Conservation (phyloP, 768 basidiomycete species). For the Pleurotus tuoliensis region DNA sequence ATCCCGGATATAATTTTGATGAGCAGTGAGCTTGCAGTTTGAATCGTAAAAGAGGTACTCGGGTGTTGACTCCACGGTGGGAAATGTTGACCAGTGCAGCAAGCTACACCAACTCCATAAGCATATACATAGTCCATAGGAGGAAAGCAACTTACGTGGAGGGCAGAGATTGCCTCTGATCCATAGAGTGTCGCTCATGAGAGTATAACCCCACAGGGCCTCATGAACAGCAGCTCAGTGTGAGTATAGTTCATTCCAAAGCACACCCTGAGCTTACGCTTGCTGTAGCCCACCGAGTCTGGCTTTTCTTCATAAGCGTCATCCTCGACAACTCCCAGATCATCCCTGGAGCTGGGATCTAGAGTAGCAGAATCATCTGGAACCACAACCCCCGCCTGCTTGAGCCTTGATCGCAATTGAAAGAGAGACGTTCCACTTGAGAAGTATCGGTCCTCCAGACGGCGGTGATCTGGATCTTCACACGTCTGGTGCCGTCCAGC, state of each 20-base stretch:
- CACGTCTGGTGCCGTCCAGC: too few species aligned
- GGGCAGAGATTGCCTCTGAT: too few species aligned
- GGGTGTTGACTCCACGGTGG: constrained; percentile 15
- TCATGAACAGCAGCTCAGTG: too few species aligned
- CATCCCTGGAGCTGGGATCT: too few species aligned
- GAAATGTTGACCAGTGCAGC: too few species aligned
- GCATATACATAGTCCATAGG: too few species aligned
- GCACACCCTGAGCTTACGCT: neutral
- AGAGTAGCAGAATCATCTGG: too few species aligned
- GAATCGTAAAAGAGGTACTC: constrained; percentile 21
- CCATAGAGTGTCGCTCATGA: too few species aligned
- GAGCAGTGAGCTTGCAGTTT: constrained; percentile 18
- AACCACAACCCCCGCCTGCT: neutral
- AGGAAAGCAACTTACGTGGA: too few species aligned
- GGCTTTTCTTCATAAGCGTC: neutral
- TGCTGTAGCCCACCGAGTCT: neutral
- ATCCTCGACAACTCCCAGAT: neutral
- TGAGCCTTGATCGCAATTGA: constrained; percentile 9
- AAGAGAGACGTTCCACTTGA: constrained; percentile 9
- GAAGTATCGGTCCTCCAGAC: constrained; percentile 8
- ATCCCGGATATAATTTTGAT: constrained; percentile 12
- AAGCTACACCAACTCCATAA: too few species aligned
- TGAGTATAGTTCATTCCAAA: constrained; percentile 11
- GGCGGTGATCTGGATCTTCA: too few species aligned
- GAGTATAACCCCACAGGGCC: too few species aligned